These are phyloP conservation scores for Castanopsis chinensis DNA, from an alignment of 306 rosid species.

Conservation along the genomic window DNA sequence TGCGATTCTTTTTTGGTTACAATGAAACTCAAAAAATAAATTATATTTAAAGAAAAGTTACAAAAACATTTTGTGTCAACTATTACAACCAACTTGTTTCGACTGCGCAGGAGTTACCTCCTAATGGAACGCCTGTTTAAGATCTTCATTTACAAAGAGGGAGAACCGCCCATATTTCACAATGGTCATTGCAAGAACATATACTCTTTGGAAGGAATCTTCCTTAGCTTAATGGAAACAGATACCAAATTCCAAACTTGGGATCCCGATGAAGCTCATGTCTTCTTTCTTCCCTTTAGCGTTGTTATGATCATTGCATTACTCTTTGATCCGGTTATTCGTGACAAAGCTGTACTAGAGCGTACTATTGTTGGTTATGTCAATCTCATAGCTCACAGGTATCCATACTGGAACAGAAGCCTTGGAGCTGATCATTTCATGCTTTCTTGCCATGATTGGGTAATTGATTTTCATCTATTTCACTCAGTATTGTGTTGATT, in stretches of 20 bases:
- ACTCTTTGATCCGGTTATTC: constrained; percentile 49
- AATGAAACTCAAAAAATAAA: no score
- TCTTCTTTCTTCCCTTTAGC: constrained; percentile 61
- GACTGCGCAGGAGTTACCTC: constrained; percentile 41
- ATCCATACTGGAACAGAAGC: constrained; percentile 61
- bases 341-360: constrained; percentile 57
- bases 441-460: constrained; percentile 74
- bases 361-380: constrained; percentile 60
- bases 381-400: constrained; percentile 42
- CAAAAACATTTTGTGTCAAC: no score
- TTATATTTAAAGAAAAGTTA: no score
- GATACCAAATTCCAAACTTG: constrained; percentile 37
- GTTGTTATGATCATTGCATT: constrained; percentile 55
- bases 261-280: constrained; percentile 55
- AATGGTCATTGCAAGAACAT: constrained; percentile 63
- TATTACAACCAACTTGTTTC: neutral
- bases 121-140: constrained; percentile 55
- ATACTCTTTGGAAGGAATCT: constrained; percentile 67
- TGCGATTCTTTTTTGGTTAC: no score
- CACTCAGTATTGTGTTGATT: neutral
- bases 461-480: constrained; percentile 12
- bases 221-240: constrained; percentile 47
- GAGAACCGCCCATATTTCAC: constrained; percentile 65
- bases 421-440: constrained; percentile 68
- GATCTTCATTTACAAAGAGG: constrained; percentile 58